phyloP scores from a whole-genome alignment of 164 flowering plant species.

The Tinospora cordifolia region DNA sequence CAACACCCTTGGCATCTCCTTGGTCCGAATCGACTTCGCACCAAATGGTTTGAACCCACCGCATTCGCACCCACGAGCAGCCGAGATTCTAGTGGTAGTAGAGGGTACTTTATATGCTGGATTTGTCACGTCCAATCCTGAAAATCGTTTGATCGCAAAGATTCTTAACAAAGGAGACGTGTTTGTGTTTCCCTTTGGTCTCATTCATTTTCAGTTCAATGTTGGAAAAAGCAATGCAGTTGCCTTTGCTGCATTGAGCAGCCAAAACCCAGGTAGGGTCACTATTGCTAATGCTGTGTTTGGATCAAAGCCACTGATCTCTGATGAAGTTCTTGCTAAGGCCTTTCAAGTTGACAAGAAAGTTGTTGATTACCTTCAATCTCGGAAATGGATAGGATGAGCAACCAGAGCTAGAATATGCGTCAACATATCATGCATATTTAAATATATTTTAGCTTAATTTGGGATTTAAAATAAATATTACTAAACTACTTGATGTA shows the following conservation, averaged over 20 bases:
- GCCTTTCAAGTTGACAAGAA: slow-evolving; percentile 2
- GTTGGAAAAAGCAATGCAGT: neutral
- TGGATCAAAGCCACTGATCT: neutral
- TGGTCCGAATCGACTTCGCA: neutral
- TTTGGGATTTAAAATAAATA: no score
- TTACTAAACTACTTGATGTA: no score
- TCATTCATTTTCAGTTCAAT: neutral
- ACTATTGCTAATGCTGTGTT: slow-evolving; percentile 1
- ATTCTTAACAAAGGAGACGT: neutral
- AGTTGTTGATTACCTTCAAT: neutral
- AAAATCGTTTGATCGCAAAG: neutral
- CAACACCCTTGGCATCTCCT: neutral
- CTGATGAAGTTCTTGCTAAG: neutral
- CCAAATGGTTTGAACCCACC: neutral
- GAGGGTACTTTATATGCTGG: neutral
- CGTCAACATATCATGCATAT: no score
- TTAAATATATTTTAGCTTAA: no score
- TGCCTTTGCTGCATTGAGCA: neutral
- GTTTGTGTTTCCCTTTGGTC: neutral
- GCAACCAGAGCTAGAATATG: neutral
- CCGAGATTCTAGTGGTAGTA: neutral
- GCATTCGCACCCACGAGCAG: neutral
- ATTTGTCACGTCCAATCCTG: neutral
- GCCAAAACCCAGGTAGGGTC: neutral
- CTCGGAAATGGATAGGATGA: neutral